Evolutionary conservation across 805 yeast species (phyloP).

Genomic region (Dipodascopsis uninucleata): DNA sequence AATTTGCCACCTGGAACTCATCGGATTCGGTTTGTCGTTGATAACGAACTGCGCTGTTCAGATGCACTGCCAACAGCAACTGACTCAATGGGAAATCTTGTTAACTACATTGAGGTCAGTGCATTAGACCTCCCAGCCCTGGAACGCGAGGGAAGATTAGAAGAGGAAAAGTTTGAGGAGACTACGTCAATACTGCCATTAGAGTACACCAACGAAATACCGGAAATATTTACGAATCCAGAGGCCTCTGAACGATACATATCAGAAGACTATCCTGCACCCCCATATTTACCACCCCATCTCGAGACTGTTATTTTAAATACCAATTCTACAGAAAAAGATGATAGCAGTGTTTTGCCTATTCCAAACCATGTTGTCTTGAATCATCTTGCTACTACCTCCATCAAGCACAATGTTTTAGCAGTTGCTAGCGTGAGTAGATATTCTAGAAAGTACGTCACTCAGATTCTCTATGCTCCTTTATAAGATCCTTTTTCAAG

Average conservation of each 20-base stretch:
- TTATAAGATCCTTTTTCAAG: slow-evolving; percentile 10
- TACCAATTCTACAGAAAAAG: slow-evolving; percentile 61
- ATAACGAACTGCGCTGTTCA: slow-evolving; percentile 84
- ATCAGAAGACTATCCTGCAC: slow-evolving; percentile 56
- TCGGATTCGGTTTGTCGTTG: slow-evolving; percentile 88
- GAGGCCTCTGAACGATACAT: slow-evolving; percentile 41
- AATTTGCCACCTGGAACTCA: slow-evolving; percentile 89
- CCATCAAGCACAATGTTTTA: slow-evolving; percentile 86
- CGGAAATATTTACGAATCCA: slow-evolving; percentile 42
- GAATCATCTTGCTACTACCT: slow-evolving; percentile 92
- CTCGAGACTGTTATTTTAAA: slow-evolving; percentile 89
- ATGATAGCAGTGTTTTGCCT: slow-evolving; percentile 82
- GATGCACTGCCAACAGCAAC: slow-evolving; percentile 94
- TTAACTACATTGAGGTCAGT: slow-evolving; percentile 77
- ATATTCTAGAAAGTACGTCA: slow-evolving; percentile 67
- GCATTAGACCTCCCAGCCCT: slow-evolving; percentile 26
- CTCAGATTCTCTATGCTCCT: slow-evolving; percentile 85
- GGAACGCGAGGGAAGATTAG: slow-evolving; percentile 25
- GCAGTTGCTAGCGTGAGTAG: slow-evolving; percentile 91
- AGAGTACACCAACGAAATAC: slow-evolving; percentile 40
- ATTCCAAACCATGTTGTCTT: slow-evolving; percentile 93
- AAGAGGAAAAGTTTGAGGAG: slow-evolving; percentile 27
- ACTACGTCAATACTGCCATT: slow-evolving; percentile 19
- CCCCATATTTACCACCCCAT: slow-evolving; percentile 97
- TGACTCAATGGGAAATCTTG: slow-evolving; percentile 93